Base-by-base conservation (phyloP, 23 red algal species). In the Gracilariopsis chorda region DNA sequence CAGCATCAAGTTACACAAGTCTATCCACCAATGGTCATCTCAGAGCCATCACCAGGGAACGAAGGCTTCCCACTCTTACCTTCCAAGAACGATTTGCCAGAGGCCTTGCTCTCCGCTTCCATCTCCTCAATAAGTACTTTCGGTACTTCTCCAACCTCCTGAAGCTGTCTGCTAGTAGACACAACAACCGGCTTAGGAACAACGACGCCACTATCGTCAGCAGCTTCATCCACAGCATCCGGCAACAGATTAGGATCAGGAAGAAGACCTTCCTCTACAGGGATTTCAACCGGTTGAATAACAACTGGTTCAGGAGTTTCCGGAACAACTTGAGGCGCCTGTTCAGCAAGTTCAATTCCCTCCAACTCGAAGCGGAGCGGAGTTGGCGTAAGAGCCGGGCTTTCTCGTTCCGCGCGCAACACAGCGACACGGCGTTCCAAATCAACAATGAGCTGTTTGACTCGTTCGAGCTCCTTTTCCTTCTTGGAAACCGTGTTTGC, bases 1-100 rank as follows among this genome's bases (percentile, higher is more conserved):
- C 37, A 21, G 2, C 25, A 10, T 12, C 6, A 20, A 9, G 49
- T 14, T 39, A 16, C 32, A 20, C 14, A 30, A 35, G 13, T n/a
- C n/a, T 72, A 91, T 12, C 87, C 72, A 10, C 87, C 73, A 71
- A 93, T 60, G 48, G 41, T 69, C 90, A 93, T 93, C 63, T 93
- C 90, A 28, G 78, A 85, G 12, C 90, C 90, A 45, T 93, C 90
- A 59, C 90, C 90, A 2, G 90, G 90, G 90, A 86, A 93, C 20
- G 48, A 43, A 21, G 39, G 16, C 90, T 41, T 81, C 5, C 48
- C 41, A 24, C 77, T 76, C 48, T 72, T 72, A 21, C 75, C 88
- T 3, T 45, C 34, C 39, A 74, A 55, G 33, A 82, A 82, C 35
- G 47, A 65, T 51, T 77, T 71, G 34, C 68, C 78, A 37, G 78